These are phyloP conservation scores for Claviceps africana DNA, from an alignment of 2,329 filamentous ascomycete species.

Conservation along the genomic window DNA sequence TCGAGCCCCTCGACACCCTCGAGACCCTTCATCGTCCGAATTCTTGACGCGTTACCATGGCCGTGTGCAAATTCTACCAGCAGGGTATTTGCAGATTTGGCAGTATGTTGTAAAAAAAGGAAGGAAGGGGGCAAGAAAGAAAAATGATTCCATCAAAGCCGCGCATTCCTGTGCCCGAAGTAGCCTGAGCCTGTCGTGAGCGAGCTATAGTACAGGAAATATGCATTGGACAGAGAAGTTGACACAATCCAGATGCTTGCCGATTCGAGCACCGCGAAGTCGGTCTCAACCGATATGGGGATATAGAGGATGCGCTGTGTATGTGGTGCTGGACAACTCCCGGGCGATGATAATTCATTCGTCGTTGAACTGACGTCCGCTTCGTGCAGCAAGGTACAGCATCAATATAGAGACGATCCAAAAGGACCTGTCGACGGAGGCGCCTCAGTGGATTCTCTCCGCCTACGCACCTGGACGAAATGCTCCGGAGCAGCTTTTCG, in stretches of 20 bases:
- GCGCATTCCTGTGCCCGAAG: not conserved
- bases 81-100: conserved; percentile 39
- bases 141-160: not conserved
- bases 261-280: conserved; percentile 38
- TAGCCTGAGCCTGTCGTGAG: not conserved
- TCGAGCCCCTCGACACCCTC: conserved; percentile 1
- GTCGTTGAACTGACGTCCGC: conserved; percentile 2
- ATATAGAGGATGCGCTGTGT: conserved; percentile 12
- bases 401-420: conserved; percentile 47
- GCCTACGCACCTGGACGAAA: conserved; percentile 68
- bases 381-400: conserved; percentile 26
- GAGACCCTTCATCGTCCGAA: conserved; percentile 1
- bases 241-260: conserved; percentile 29
- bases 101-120: conserved; percentile 13
- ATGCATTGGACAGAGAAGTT: not conserved
- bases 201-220: not conserved
- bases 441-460: conserved; percentile 75
- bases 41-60: conserved; percentile 16
- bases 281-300: conserved; percentile 19
- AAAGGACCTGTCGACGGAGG: conserved; percentile 53
- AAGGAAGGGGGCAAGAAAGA: not conserved
- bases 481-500: conserved; percentile 71
- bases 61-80: conserved; percentile 34
- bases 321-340: not conserved
- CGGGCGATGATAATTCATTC: not conserved